Evolutionary conservation across 2,329 filamentous ascomycete genomes (phyloP).

Genomic region (Orbilia ellipsospora): DNA sequence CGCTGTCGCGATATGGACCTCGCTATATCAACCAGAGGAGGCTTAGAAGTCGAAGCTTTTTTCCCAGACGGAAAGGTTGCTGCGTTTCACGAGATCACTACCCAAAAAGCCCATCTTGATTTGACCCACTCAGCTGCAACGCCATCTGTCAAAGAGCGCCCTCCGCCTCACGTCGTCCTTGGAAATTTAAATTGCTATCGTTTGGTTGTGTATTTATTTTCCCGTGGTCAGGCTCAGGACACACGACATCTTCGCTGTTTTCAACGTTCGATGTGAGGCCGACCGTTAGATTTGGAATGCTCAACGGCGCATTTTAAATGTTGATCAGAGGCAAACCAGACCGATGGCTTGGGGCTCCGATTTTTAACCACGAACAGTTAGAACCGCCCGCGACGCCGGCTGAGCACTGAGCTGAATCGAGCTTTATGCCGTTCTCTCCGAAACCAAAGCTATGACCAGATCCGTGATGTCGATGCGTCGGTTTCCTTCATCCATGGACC

Average conservation of each 20-base stretch:
- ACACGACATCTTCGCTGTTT: slow-evolving; percentile 3
- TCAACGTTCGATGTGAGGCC: background rate
- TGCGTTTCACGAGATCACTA: slow-evolving; percentile 41
- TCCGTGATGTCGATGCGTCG: slow-evolving; percentile 28
- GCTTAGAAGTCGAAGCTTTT: slow-evolving; percentile 41
- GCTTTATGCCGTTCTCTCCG: slow-evolving; percentile 24
- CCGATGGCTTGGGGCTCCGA: background rate
- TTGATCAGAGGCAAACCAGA: background rate
- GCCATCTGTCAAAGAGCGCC: slow-evolving; percentile 19
- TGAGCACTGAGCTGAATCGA: slow-evolving; percentile 16
- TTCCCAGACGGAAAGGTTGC: too few species aligned
- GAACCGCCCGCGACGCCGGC: slow-evolving; percentile 12
- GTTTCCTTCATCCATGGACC: background rate
- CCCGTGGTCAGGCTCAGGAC: background rate
- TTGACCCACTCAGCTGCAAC: slow-evolving; percentile 29
- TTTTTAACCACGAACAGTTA: slow-evolving; percentile 21
- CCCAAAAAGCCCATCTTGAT: background rate
- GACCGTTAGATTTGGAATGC: slow-evolving; percentile 16
- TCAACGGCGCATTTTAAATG: slow-evolving; percentile 23
- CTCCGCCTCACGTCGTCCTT: slow-evolving; percentile 5
- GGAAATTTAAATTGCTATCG: background rate
- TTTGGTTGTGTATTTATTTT: background rate
- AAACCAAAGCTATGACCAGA: slow-evolving; percentile 20
- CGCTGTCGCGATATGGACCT: slow-evolving; percentile 11
- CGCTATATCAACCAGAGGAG: slow-evolving; percentile 21